Evolutionary conservation across 2,329 filamentous ascomycete genomes (phyloP).

Genomic region (Albophoma yamanashiensis): DNA sequence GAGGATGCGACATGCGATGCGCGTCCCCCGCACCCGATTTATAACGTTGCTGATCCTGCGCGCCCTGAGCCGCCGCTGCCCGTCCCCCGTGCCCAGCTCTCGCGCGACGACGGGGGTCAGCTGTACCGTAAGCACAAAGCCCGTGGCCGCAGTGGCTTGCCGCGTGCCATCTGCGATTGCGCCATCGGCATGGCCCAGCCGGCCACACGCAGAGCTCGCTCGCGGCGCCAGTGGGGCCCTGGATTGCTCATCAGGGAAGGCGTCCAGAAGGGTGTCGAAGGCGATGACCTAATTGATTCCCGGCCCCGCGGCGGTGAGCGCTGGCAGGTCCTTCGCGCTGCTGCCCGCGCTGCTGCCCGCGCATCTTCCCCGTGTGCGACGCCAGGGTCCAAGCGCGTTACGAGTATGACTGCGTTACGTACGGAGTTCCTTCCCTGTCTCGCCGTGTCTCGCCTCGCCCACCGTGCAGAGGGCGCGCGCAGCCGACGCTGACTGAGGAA

Average conservation of each 20-base stretch:
- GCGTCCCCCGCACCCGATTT: background rate
- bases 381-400: background rate
- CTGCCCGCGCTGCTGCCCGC: no score
- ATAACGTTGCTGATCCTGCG: background rate
- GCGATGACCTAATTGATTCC: conserved; percentile 1
- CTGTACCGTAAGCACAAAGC: no score
- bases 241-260: background rate
- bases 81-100: no score
- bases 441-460: background rate
- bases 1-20: background rate
- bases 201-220: background rate
- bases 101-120: no score
- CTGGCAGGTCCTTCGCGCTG: background rate
- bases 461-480: no score
- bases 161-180: background rate
- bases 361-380: background rate
- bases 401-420: background rate
- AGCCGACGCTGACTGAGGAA: background rate
- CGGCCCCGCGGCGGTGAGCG: background rate
- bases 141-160: background rate
- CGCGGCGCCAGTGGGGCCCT: background rate
- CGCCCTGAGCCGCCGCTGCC: background rate
- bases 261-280: background rate
- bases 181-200: background rate
- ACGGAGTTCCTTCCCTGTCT: no score